These are phyloP conservation scores for Bullera alba DNA, from an alignment of 768 basidiomycete genomes.

Conservation along the genomic window DNA sequence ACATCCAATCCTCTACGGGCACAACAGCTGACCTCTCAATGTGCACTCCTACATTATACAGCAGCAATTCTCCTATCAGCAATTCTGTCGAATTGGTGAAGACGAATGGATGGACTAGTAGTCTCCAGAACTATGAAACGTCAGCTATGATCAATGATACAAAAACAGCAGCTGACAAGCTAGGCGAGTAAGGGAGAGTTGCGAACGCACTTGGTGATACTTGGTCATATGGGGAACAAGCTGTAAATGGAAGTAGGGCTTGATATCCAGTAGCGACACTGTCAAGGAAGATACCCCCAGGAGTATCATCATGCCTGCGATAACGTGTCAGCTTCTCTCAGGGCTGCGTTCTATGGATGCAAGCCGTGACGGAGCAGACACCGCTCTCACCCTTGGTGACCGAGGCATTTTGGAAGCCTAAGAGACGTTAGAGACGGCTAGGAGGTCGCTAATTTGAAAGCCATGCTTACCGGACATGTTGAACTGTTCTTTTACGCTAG, in stretches of 20 bases:
- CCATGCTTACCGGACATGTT: constrained; percentile 17
- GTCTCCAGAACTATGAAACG: constrained; percentile 71
- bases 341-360: not conserved
- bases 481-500: too few relatives aligned
- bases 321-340: not conserved
- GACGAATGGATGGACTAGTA: constrained; percentile 64
- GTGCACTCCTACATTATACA: constrained; percentile 63
- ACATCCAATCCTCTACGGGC: not conserved
- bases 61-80: constrained; percentile 63
- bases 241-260: constrained; percentile 84
- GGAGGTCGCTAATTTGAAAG: not conserved
- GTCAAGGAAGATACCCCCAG: constrained; percentile 65
- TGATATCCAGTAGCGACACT: constrained; percentile 73
- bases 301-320: constrained; percentile 66
- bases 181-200: constrained; percentile 5
- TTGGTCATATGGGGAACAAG: constrained; percentile 83
- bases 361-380: not conserved
- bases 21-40: constrained; percentile 57
- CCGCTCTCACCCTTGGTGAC: constrained; percentile 41
- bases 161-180: not conserved
- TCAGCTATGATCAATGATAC: constrained; percentile 4
- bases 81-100: constrained; percentile 82
- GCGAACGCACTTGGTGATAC: constrained; percentile 66
- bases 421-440: not conserved
- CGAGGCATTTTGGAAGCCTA: constrained; percentile 40